Conservation (phyloP, 768 basidiomycete species). For the Fistulinella prunicolor region DNA sequence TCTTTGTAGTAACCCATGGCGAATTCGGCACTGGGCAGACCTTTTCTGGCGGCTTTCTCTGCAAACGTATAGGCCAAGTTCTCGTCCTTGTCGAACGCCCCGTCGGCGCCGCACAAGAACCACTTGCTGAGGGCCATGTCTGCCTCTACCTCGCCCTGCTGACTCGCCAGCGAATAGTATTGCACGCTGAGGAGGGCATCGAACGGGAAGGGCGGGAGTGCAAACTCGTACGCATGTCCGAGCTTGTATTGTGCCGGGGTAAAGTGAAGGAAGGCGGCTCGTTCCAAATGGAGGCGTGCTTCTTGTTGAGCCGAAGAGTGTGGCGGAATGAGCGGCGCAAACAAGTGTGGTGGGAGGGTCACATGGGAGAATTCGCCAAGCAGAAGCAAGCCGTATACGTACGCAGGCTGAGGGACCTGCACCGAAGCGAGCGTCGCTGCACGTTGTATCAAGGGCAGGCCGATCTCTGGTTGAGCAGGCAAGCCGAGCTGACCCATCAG, state of each 20-base stretch:
- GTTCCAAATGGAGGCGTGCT: conserved; percentile 75
- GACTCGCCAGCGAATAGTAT: conserved; percentile 80
- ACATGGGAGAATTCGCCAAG: conserved; percentile 78
- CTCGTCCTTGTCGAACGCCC: conserved; percentile 85
- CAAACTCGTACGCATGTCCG: conserved; percentile 91
- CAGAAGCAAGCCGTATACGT: conserved; percentile 85
- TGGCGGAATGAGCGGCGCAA: conserved; percentile 54
- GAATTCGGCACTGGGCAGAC: conserved; percentile 81
- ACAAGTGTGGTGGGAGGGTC: conserved; percentile 47
- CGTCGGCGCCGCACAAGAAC: conserved; percentile 87
- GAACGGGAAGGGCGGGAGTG: conserved; percentile 77
- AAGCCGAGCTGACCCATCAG: conserved; percentile 84
- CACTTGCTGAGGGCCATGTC: conserved; percentile 98
- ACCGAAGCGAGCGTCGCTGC: conserved; percentile 74
- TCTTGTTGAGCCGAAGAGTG: conserved; percentile 50
- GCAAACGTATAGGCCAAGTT: conserved; percentile 84
- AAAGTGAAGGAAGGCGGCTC: conserved; percentile 82
- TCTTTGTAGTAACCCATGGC: conserved; percentile 96
- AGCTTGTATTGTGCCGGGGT: conserved; percentile 90
- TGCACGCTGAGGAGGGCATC: conserved; percentile 89
- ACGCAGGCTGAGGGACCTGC: conserved; percentile 83
- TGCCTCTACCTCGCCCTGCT: conserved; percentile 87
- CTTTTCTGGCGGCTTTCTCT: conserved; percentile 76
- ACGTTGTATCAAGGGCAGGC: conserved; percentile 68
- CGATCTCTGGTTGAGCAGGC: conserved; percentile 47